A percentile compares a stretch with the other conserved stretches of the same genome.
These are phyloP conservation scores for Neurospora sp. DNA, from an alignment of 495 filamentous ascomycete genomes.

Conservation along the genomic window DNA sequence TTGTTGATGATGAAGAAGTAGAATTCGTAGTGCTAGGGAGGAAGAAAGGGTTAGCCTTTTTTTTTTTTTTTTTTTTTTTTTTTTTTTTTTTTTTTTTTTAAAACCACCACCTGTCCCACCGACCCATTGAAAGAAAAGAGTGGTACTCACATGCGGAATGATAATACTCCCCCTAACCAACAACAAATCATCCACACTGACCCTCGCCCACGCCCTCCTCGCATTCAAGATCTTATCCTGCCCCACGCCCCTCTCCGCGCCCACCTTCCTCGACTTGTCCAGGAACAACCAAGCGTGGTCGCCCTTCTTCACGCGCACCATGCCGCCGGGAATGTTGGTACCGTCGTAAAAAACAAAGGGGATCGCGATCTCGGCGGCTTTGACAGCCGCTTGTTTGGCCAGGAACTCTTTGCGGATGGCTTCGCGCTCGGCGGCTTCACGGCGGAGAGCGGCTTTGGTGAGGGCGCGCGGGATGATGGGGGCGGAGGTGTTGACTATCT, in stretches of 20 bases:
- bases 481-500: conserved; percentile 58
- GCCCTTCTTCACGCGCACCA: conserved; percentile 81
- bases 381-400: conserved; percentile 72
- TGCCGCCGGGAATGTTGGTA: conserved; percentile 81
- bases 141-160: conserved; percentile 73
- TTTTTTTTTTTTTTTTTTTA: background rate
- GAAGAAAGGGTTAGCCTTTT: conserved; percentile 10
- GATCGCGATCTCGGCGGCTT: conserved; percentile 79
- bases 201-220: conserved; percentile 78
- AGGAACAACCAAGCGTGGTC: conserved; percentile 86
- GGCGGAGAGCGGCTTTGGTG: conserved; percentile 74
- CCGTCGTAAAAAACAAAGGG: conserved; percentile 98
- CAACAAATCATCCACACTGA: conserved; percentile 95
- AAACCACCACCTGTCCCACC: background rate
- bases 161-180: conserved; percentile 87
- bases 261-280: conserved; percentile 81
- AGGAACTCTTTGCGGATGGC: conserved; percentile 77
- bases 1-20: conserved; percentile 95
- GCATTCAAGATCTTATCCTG: conserved; percentile 49
- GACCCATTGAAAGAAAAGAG: background rate
- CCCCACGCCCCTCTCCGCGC: conserved; percentile 68
- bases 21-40: conserved; percentile 77
- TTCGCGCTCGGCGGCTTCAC: conserved; percentile 76
- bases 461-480: conserved; percentile 63
- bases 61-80: background rate